These are phyloP conservation scores for Trichomonascus vanleenenianus DNA, from an alignment of 805 yeast species.

Conservation along the genomic window DNA sequence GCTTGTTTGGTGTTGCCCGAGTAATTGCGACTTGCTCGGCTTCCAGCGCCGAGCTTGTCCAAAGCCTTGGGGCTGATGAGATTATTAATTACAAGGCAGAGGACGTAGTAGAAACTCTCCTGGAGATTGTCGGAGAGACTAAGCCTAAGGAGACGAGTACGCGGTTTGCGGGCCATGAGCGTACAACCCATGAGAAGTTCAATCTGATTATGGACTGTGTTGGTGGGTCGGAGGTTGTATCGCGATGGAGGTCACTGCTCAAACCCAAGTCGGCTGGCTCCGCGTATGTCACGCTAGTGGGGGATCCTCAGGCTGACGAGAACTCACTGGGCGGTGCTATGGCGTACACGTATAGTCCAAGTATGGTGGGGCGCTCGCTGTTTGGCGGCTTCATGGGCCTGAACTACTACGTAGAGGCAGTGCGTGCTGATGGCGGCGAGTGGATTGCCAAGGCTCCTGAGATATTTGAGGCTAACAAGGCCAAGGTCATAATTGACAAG, in stretches of 20 bases:
- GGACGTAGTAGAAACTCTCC: slow-evolving; percentile 4
- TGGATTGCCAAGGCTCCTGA: slow-evolving; percentile 39
- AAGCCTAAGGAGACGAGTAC: slow-evolving; percentile 8
- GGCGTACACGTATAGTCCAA: slow-evolving; percentile 18
- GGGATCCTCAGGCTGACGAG: slow-evolving; percentile 34
- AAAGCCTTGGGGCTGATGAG: slow-evolving; percentile 49
- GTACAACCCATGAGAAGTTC: slow-evolving; percentile 38
- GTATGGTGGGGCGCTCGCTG: slow-evolving; percentile 20
- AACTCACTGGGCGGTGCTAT: slow-evolving; percentile 21
- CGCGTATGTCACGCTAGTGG: slow-evolving; percentile 46
- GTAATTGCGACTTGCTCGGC: slow-evolving; percentile 52
- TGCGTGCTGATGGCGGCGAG: slow-evolving; percentile 21
- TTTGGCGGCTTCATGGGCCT: slow-evolving; percentile 25
- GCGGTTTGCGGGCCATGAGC: slow-evolving; percentile 26
- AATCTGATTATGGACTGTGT: slow-evolving; percentile 60
- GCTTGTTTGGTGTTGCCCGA: slow-evolving; percentile 37
- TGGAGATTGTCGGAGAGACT: slow-evolving; percentile 4
- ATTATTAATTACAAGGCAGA: slow-evolving; percentile 47
- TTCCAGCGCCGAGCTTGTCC: slow-evolving; percentile 38
- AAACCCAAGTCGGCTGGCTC: slow-evolving; percentile 41
- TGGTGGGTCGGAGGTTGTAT: slow-evolving; percentile 48
- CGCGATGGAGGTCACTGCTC: slow-evolving; percentile 35
- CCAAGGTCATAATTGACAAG: slow-evolving; percentile 47
- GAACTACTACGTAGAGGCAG: slow-evolving; percentile 19
- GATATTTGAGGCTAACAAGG: slow-evolving; percentile 38